Percentiles rank a stretch among this genome's conserved stretches.
phyloP scores from a whole-genome alignment of 768 basidiomycete genomes.

The Tylopilus subfusipes region DNA sequence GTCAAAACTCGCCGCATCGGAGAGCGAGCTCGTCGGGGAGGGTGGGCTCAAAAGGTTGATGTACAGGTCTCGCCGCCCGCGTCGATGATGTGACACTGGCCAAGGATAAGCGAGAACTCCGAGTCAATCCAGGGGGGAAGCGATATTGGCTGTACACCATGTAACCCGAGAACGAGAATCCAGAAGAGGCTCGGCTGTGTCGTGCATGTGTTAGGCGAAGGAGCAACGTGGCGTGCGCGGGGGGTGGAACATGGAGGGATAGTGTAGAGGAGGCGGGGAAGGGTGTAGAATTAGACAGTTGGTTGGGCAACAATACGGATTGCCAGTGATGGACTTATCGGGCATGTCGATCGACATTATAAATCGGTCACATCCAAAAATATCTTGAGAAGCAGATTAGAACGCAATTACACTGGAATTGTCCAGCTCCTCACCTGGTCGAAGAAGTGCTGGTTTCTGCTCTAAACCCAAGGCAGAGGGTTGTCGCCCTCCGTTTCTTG shows the following conservation, averaged over 20 bases:
- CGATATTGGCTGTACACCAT: conserved; percentile 28
- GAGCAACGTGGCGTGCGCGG: conserved; percentile 13
- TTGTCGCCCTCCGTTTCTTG: conserved; percentile 37
- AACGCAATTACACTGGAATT: background rate
- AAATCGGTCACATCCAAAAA: conserved; percentile 44
- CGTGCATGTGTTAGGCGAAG: conserved; percentile 23
- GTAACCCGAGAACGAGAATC: conserved; percentile 36
- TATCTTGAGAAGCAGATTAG: conserved; percentile 6
- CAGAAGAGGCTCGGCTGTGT: conserved; percentile 33
- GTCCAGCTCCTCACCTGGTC: conserved; percentile 11
- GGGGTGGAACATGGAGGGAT: conserved; percentile 18
- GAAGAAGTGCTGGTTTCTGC: background rate
- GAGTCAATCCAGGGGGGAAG: background rate
- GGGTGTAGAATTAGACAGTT: conserved; percentile 39
- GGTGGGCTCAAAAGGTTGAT: conserved; percentile 62
- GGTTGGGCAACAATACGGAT: conserved; percentile 41
- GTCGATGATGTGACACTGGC: conserved; percentile 28
- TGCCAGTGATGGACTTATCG: conserved; percentile 40
- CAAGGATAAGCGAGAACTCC: conserved; percentile 11
- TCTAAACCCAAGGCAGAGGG: conserved; percentile 29
- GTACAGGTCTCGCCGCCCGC: conserved; percentile 48
- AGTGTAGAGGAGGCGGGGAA: conserved; percentile 40
- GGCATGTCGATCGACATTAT: conserved; percentile 52
- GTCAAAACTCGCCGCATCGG: conserved; percentile 61
- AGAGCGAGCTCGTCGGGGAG: conserved; percentile 72